Evolutionary conservation across 805 yeast genomes (phyloP), one percentile per base, ranked within the genome.

Genomic region (Myxozyma neotropica): DNA sequence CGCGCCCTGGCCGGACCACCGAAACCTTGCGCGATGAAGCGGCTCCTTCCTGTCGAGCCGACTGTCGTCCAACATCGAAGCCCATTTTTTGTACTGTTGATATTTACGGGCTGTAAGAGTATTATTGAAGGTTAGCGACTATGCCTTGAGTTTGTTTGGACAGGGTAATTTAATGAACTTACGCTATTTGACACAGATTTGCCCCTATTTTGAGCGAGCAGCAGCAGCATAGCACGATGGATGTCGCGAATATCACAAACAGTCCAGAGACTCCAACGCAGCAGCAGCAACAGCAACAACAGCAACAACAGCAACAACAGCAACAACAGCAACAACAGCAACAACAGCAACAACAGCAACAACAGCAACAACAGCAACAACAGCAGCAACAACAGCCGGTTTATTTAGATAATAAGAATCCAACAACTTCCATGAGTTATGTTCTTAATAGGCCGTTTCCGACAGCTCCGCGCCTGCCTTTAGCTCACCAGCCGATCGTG

Each of bases 211-310:
- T n/a, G n/a, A n/a, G n/a, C n/a, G n/a, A n/a, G 35, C 36, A 23
- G 6, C 27, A 17, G 39, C 56, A 27, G 2, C 26, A 4, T 17
- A n/a, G 21, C 31, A 44, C 42, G 17, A 53, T 53, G 57, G 53
- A 54, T 45, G 58, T 54, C 39, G 58, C 58, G n/a, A 24, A 54
- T 45, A 38, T 54, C 43, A 54, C 58, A 26, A 54, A 54, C 58
- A 44, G 35, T 33, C 29, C 56, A 26, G 33, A 24, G 48, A 29
- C 19, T 15, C 35, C 24, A 17, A 21, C 15, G 24, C 50, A 26
- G 35, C 38, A 13, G 23, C 38, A 48, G 24, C 55, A 24, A 26
- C 48, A 17, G 33, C 40, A 8, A 15, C 48, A 42, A 24, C 53
- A 49, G 35, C 40, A 13, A 10, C 35, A 35, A 23, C 17, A 5